These are phyloP conservation scores for Kandelia obovata DNA, from an alignment of 345 rosid species.

Conservation along the genomic window DNA sequence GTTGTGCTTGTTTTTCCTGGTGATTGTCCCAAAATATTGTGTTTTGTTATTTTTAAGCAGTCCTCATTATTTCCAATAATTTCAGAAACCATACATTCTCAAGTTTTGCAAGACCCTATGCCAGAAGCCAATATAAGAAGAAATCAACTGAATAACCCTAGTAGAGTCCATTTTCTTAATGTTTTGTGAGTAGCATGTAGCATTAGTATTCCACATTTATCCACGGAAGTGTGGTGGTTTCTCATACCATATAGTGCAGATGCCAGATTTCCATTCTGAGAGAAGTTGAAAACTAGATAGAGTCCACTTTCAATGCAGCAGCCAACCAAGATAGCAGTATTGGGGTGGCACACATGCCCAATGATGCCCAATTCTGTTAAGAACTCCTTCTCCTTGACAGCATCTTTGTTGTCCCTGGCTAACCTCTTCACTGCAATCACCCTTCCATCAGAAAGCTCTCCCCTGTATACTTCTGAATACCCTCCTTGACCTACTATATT, in stretches of 20 bases:
- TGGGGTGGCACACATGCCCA: conserved; percentile 82
- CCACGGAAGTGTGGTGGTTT: neutral
- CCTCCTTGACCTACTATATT: conserved; percentile 80
- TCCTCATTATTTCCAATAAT: too few relatives aligned
- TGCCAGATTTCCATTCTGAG: conserved; percentile 72
- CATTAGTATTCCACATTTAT: neutral
- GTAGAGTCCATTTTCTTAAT: neutral
- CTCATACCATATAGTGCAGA: conserved; percentile 72
- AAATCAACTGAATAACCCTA: neutral
- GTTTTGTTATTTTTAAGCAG: neutral
- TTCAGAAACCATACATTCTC: too few relatives aligned
- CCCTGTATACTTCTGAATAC: conserved; percentile 87
- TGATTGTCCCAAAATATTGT: neutral
- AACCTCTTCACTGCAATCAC: conserved; percentile 78
- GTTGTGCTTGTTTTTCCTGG: conserved; percentile 37
- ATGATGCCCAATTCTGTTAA: conserved; percentile 77
- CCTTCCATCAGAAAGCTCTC: conserved; percentile 70
- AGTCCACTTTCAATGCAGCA: conserved; percentile 89
- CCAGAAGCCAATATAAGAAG: neutral
- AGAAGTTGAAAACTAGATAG: conserved; percentile 69
- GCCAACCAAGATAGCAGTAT: conserved; percentile 73
- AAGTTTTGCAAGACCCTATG: neutral
- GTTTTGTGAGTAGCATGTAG: neutral
- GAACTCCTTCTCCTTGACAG: conserved; percentile 76
- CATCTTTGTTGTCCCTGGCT: conserved; percentile 70